Base-by-base conservation (phyloP, 1,284 basidiomycete species). In the Flammula alnicola region DNA sequence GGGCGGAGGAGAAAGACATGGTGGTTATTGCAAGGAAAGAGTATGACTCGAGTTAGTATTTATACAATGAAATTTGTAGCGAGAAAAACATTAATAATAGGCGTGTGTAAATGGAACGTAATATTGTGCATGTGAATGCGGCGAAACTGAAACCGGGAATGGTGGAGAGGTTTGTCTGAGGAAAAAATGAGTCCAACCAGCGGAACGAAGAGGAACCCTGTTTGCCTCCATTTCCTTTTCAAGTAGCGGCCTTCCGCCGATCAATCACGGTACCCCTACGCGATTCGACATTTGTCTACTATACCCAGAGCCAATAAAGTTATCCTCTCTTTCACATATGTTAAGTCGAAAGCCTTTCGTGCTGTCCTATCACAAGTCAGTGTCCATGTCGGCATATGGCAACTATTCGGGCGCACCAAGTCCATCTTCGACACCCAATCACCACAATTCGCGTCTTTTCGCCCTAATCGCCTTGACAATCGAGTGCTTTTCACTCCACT, bases 381-480 rank as follows among this genome's bases (percentile, higher is more conserved):
- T 22, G 33, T 23, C 23, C 14, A 33, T 39, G 30, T 19, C 41
- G 22, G 42, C 19, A 47, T 19, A 30, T 36, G 27, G 31, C 19
- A 19, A 23, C 30, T n/a, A 22, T 32, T 16, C 19, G 31, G 16
- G 27, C 45, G 9, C 33, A 40, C 43, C 37, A 16, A 19, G 31
- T 19, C 25, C 9, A 22, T 14, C 27, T 30, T n/a, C 32, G 22
- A 20, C 42, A 16, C 38, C 51, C 35, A 51, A 61, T 70, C 67
- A 87, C 85, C 84, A 87, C 57, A 80, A 72, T 57, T 78, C 73
- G 49, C 78, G 76, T 49, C 84, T 73, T 63, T 79, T 83, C 56
- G 71, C 71, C 52, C 73, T 67, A 42, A 87, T 79, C n/a, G 80
- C 80, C 61, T 71, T 72, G 2, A 75, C 71, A 48, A 80, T 69